These are phyloP conservation scores for Pharus latifolius DNA, from an alignment of 176 grass and related monocot genomes.

Conservation along the genomic window DNA sequence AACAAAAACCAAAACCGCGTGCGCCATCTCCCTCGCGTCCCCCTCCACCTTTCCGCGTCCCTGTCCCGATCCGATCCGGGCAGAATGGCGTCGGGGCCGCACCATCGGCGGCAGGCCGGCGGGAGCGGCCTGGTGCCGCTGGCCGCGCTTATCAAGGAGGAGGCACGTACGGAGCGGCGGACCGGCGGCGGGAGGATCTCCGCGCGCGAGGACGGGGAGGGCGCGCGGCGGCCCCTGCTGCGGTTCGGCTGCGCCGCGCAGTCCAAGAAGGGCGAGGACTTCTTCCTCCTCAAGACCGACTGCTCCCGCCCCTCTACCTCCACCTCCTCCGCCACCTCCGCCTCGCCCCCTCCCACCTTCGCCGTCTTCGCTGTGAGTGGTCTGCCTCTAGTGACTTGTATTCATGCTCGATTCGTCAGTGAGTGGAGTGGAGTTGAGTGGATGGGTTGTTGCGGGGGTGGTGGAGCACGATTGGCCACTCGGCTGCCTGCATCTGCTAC, in stretches of 20 bases:
- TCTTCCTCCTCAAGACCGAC: slow-evolving; percentile 84
- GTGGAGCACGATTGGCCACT: neutral
- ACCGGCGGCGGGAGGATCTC: slow-evolving; percentile 18
- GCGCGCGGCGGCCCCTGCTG: slow-evolving; percentile 43
- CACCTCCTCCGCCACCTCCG: slow-evolving; percentile 25
- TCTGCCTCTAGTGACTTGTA: neutral
- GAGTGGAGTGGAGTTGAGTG: neutral
- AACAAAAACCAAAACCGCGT: too few species aligned
- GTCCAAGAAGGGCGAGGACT: slow-evolving; percentile 97
- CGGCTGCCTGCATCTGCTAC: neutral
- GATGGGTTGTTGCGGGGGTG: neutral
- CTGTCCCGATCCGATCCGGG: too few species aligned
- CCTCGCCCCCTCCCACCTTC: slow-evolving; percentile 48
- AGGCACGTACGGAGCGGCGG: slow-evolving; percentile 29
- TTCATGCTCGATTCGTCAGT: neutral
- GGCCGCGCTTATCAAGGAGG: slow-evolving; percentile 69
- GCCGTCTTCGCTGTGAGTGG: slow-evolving; percentile 70
- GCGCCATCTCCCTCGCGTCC: too few species aligned
- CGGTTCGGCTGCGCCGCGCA: slow-evolving; percentile 80
- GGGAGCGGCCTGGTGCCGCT: slow-evolving; percentile 50
- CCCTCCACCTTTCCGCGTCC: too few species aligned
- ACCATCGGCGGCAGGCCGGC: slow-evolving; percentile 1
- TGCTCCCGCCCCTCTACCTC: slow-evolving; percentile 47
- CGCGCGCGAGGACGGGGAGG: slow-evolving; percentile 16
- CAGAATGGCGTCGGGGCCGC: neutral